Evolutionary conservation across 2,329 filamentous ascomycete genomes (phyloP).

Genomic region (Nakataea oryzae): DNA sequence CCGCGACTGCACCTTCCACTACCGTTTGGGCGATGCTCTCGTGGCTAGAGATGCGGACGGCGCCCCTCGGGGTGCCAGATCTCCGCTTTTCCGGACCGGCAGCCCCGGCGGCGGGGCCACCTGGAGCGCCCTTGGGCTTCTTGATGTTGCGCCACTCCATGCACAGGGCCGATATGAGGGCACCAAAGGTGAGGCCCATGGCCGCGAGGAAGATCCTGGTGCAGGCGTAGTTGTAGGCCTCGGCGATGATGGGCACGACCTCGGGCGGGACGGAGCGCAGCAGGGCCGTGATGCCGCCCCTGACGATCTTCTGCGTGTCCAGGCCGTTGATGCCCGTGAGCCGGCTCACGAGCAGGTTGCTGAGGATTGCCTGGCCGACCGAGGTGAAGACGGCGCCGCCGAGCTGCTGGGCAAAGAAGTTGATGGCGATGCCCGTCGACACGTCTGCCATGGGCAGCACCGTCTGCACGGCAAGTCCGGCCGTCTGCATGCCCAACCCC

Average conservation of each 20-base stretch:
- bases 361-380: constrained; percentile 44
- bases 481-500: constrained; percentile 48
- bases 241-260: constrained; percentile 40
- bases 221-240: constrained; percentile 56
- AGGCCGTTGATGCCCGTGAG: constrained; percentile 30
- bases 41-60: background rate
- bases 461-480: constrained; percentile 45
- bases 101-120: background rate
- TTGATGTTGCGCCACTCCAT: constrained; percentile 63
- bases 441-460: constrained; percentile 41
- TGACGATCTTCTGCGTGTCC: constrained; percentile 29
- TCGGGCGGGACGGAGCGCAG: constrained; percentile 36
- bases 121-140: constrained; percentile 23
- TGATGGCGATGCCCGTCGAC: constrained; percentile 42
- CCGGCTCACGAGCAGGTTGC: constrained; percentile 28
- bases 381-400: constrained; percentile 49
- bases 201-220: constrained; percentile 53
- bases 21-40: background rate
- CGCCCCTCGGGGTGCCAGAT: background rate
- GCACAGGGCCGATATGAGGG: constrained; percentile 44
- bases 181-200: constrained; percentile 42
- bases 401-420: constrained; percentile 48
- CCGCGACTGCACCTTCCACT: background rate
- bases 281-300: constrained; percentile 49
- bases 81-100: background rate